Evolutionary conservation across 108 stramenopile species (phyloP).

Genomic region (Chaetoceros tenuissimus): DNA sequence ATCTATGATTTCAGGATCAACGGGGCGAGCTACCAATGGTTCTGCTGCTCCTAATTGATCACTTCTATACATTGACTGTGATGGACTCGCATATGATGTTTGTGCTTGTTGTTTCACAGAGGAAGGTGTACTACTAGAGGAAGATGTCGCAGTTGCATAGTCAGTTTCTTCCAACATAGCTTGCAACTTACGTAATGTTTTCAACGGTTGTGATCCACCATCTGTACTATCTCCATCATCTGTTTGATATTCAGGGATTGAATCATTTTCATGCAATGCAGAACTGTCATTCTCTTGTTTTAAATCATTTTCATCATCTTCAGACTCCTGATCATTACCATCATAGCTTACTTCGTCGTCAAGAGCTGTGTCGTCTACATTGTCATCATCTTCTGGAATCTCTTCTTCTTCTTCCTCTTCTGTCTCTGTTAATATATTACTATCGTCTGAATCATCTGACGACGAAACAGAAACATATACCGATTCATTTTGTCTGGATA

Average conservation of each 20-base stretch:
- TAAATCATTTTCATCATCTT: constrained; percentile 1
- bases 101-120: constrained; percentile 3
- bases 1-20: too few species aligned
- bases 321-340: background rate
- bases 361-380: background rate
- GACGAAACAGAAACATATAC: background rate
- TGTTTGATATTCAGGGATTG: background rate
- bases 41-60: too few species aligned
- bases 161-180: constrained; percentile 82
- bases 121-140: background rate
- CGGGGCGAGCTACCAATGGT: too few species aligned
- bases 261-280: background rate
- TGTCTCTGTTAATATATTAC: background rate
- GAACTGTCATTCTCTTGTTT: background rate
- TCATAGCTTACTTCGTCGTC: constrained; percentile 2
- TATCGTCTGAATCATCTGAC: background rate
- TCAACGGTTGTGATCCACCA: constrained; percentile 42
- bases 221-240: background rate
- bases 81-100: background rate
- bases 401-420: constrained; percentile 2
- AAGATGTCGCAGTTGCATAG: constrained; percentile 49
- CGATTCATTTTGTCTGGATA: too few species aligned
- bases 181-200: constrained; percentile 69
- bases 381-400: background rate
- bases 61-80: background rate